Conservation (phyloP, 2,329 filamentous ascomycete genomes). For the Aspergillus niger region DNA sequence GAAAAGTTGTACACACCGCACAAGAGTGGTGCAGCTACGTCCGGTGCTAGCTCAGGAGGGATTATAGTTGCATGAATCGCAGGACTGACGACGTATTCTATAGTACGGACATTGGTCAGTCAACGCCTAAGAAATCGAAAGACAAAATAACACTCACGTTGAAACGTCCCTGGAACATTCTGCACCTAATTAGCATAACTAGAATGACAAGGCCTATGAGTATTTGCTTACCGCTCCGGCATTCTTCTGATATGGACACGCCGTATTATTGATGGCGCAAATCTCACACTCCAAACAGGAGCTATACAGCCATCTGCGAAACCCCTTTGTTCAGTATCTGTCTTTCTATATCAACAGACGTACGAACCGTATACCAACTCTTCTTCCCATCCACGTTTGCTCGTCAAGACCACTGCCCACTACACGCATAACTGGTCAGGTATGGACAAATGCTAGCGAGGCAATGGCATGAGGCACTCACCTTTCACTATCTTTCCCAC, state of each 20-base stretch:
- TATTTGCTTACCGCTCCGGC: conserved; percentile 36
- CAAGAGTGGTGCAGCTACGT: conserved; percentile 39
- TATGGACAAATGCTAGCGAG: not conserved
- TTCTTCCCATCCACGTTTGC: conserved; percentile 32
- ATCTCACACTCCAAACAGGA: conserved; percentile 43
- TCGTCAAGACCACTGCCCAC: conserved; percentile 32
- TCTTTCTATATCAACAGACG: not conserved
- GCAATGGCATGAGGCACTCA: conserved; percentile 7
- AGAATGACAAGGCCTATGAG: not conserved
- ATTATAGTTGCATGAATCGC: conserved; percentile 41
- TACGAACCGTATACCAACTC: conserved; percentile 37
- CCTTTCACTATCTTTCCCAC: conserved; percentile 46
- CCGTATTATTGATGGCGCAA: conserved; percentile 41
- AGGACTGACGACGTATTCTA: conserved; percentile 41
- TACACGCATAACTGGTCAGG: conserved; percentile 7
- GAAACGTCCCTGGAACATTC: conserved; percentile 43
- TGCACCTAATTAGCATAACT: conserved; percentile 16
- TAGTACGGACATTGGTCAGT: not conserved
- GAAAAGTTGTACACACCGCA: conserved; percentile 32
- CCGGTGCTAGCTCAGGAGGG: conserved; percentile 33
- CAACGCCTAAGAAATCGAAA: not conserved
- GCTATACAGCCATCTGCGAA: conserved; percentile 41
- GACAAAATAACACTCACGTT: conserved; percentile 25
- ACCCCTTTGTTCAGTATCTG: conserved; percentile 19
- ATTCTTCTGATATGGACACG: conserved; percentile 42